A percentile compares a stretch with the other conserved stretches of the same genome.
Evolutionary conservation across 768 basidiomycete genomes (phyloP).

Genomic region (Russula ochroleuca): DNA sequence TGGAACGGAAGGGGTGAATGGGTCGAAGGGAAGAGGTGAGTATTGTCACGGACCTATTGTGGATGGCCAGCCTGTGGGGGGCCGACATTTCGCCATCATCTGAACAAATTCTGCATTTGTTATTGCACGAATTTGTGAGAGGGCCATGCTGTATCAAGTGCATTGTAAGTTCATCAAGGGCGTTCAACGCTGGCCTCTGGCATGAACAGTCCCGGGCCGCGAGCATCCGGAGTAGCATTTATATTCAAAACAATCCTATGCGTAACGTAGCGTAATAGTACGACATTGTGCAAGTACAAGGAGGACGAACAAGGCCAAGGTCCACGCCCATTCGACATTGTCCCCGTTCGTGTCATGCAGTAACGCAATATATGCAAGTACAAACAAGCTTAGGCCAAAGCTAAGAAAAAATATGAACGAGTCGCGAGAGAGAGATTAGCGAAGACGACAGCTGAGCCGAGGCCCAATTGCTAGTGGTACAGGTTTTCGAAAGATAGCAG

Average conservation of each 20-base stretch:
- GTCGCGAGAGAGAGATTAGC: conserved; percentile 10
- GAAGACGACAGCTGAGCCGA: neutral
- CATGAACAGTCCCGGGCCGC: neutral
- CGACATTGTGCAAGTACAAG: conserved; percentile 42
- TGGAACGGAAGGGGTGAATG: neutral
- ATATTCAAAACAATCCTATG: conserved; percentile 7
- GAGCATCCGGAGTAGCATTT: neutral
- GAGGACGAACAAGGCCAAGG: conserved; percentile 45
- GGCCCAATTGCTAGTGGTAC: conserved; percentile 16
- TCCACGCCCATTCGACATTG: conserved; percentile 53
- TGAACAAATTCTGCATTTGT: conserved; percentile 44
- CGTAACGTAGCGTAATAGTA: conserved; percentile 23
- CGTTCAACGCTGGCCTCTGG: neutral
- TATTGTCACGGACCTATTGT: conserved; percentile 40
- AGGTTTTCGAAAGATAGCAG: conserved; percentile 2
- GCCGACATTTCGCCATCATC: conserved; percentile 44
- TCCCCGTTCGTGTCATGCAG: conserved; percentile 41
- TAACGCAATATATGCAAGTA: conserved; percentile 31
- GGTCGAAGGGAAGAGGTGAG: neutral
- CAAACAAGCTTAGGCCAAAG: conserved; percentile 26
- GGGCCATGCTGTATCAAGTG: neutral
- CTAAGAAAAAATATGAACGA: conserved; percentile 8
- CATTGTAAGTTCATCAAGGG: neutral
- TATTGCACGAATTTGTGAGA: conserved; percentile 16
- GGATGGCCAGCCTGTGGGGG: conserved; percentile 47